phyloP scores from a whole-genome alignment of 2,329 filamentous ascomycete species.

The Apiospora sp. region DNA sequence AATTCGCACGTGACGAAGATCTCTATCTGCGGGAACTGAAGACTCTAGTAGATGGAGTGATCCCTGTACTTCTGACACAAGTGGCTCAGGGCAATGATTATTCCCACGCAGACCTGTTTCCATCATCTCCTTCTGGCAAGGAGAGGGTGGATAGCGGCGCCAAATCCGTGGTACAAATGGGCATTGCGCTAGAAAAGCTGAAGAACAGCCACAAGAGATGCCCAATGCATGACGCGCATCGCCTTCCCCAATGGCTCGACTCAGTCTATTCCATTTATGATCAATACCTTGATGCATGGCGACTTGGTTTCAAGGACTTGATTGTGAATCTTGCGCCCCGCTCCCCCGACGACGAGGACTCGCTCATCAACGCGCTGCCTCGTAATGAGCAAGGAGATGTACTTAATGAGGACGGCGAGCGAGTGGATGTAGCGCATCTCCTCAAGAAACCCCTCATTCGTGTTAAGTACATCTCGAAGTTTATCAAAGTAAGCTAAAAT shows the following conservation, averaged over 20 bases:
- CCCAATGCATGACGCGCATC: constrained; percentile 74
- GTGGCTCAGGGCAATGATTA: constrained; percentile 76
- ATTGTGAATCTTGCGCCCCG: constrained; percentile 89
- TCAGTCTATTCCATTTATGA: constrained; percentile 80
- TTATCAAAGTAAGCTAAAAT: constrained; percentile 68
- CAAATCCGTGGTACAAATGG: constrained; percentile 93
- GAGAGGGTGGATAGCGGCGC: constrained; percentile 70
- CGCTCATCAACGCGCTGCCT: constrained; percentile 65
- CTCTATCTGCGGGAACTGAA: constrained; percentile 92
- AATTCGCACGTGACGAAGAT: constrained; percentile 83
- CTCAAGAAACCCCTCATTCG: constrained; percentile 88
- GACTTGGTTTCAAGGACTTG: constrained; percentile 92
- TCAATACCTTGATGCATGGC: constrained; percentile 88
- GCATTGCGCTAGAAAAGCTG: constrained; percentile 84
- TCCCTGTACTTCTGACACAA: constrained; percentile 88
- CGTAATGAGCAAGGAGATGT: constrained; percentile 72
- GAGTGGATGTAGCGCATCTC: constrained; percentile 92
- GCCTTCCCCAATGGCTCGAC: constrained; percentile 82
- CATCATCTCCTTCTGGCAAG: constrained; percentile 62
- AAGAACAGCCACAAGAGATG: constrained; percentile 82
- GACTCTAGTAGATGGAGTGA: constrained; percentile 92
- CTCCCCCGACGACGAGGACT: constrained; percentile 65
- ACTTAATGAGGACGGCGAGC: constrained; percentile 79
- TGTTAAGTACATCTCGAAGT: constrained; percentile 86
- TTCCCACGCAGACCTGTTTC: constrained; percentile 68